Evolutionary conservation across 1,284 basidiomycete genomes (phyloP), one percentile per base, ranked within the genome.

Genomic region (Cystobasidium pallidum): DNA sequence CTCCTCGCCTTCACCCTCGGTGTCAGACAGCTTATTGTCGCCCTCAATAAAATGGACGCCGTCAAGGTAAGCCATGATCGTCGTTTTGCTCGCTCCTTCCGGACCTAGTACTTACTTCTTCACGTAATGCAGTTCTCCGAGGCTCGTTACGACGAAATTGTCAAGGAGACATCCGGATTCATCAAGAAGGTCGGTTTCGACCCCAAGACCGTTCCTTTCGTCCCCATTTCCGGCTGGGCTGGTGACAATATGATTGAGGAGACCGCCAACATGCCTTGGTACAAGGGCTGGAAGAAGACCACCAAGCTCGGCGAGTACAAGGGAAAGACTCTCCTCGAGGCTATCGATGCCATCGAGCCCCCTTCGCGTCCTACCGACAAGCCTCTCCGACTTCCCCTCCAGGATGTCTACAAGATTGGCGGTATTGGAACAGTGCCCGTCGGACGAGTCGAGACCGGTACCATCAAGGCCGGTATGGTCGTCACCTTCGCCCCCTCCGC

Each of bases 181-280:
- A 97, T 99, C 86, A 99, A 99, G 90, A 99, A 99, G 90, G 95
- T 99, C 83, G 95, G 95, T 76, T 99, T 95, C 90, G 98, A 99
- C 90, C 95, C 96, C 83, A 97, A 97, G 89, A 82, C 88, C 72
- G 94, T 99, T 78, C 88, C 95, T 78, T 99, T 99, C 86, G 96
- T 99, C 78, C 95, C 96, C 82, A 98, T 99, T 85, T 99, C 95
- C 75, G 96, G 95, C 80, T 99, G 95, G 95, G 93, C 98, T 88
- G 96, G 95, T 83, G 95, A 99, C 89, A 99, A 99, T 91, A 99
- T 99, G 95, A 87, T 99, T 85, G 95, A 99, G 87, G 91, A 93
- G 84, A 94, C 93, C 77, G 11, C 82, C 85, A 96, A 96, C 77
- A 98, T 99, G 95, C 82, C 91, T 74, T 99, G 95, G 95, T 99